These are phyloP conservation scores for Agapanthus africanus DNA, from an alignment of 106 monocot genomes.

Conservation along the genomic window DNA sequence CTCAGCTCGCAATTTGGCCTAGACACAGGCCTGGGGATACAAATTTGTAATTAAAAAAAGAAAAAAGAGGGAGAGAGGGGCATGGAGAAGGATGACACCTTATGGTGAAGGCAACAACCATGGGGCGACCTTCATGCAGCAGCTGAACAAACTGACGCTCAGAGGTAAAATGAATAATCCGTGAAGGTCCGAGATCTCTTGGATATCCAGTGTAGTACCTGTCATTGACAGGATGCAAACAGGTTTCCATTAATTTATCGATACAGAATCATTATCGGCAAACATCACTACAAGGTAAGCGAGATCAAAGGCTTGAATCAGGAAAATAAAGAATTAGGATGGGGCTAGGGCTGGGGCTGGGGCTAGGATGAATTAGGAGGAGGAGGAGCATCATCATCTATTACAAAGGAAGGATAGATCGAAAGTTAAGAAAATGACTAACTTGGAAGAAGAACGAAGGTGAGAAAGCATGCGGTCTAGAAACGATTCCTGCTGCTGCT, in stretches of 20 bases:
- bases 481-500: constrained; percentile 12
- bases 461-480: constrained; percentile 39
- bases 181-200: constrained; percentile 74
- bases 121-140: constrained; percentile 73
- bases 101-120: constrained; percentile 85
- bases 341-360: too few relatives aligned
- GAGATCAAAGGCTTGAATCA: not conserved
- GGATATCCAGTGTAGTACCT: constrained; percentile 97
- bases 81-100: constrained; percentile 35
- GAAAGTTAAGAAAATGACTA: not conserved
- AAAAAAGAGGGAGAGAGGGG: too few relatives aligned
- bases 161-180: constrained; percentile 72
- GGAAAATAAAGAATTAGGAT: not conserved
- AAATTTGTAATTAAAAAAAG: not conserved
- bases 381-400: too few relatives aligned
- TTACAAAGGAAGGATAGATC: too few relatives aligned
- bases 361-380: too few relatives aligned
- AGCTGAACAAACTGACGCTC: constrained; percentile 89
- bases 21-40: too few relatives aligned
- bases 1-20: too few relatives aligned
- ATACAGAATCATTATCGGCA: too few relatives aligned
- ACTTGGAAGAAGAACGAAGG: constrained; percentile 50
- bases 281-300: not conserved
- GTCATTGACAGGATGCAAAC: not conserved
- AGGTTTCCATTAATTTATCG: too few relatives aligned